Evolutionary conservation across 768 basidiomycete species (phyloP).

Genomic region (Pleurotus tuber-regium): DNA sequence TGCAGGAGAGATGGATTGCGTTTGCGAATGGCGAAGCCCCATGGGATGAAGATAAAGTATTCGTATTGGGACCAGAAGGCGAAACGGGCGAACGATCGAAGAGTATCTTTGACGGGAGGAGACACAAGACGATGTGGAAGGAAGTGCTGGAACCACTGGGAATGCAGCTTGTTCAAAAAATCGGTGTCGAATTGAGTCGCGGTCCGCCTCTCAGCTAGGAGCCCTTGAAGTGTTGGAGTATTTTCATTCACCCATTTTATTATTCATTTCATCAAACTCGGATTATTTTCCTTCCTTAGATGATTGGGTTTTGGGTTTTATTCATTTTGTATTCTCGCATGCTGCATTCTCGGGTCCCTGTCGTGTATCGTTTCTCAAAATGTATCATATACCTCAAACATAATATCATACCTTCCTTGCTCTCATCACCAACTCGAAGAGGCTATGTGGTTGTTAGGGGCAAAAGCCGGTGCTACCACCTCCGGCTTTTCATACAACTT

Average conservation of each 20-base stretch:
- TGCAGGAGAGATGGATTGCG: conserved; percentile 73
- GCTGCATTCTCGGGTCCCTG: background rate
- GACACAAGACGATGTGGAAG: conserved; percentile 60
- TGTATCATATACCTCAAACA: background rate
- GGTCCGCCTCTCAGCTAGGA: conserved; percentile 44
- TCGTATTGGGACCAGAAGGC: conserved; percentile 80
- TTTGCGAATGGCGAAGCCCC: conserved; percentile 75
- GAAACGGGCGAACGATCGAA: conserved; percentile 72
- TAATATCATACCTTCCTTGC: background rate
- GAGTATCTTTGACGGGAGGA: conserved; percentile 62
- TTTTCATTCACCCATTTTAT: background rate
- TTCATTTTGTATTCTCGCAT: background rate
- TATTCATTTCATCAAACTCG: background rate
- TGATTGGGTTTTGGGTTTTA: background rate
- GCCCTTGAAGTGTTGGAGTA: conserved; percentile 1
- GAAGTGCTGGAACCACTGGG: conserved; percentile 69
- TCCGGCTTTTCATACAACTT: too few relatives aligned
- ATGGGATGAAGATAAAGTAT: conserved; percentile 69
- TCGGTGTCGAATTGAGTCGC: conserved; percentile 71
- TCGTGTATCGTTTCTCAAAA: background rate
- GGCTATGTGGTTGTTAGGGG: too few relatives aligned
- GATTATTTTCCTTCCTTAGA: background rate
- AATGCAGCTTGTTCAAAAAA: conserved; percentile 62
- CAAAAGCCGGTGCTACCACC: too few relatives aligned
- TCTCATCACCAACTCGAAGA: too few relatives aligned